These are phyloP conservation scores for Kingdonia uniflora DNA, from an alignment of 164 flowering plant genomes.

Conservation along the genomic window DNA sequence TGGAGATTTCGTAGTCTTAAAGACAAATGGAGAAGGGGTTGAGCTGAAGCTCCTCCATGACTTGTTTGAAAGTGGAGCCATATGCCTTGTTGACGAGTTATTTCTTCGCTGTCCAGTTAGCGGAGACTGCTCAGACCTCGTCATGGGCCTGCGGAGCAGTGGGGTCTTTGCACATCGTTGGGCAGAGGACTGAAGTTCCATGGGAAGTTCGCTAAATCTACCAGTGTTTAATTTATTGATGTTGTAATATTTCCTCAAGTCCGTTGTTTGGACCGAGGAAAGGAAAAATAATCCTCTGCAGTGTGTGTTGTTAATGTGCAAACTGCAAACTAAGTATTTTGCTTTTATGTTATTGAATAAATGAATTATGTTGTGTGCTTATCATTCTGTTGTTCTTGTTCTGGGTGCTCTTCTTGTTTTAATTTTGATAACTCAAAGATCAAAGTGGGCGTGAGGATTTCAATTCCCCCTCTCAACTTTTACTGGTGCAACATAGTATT, in stretches of 20 bases:
- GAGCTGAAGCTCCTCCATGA: slow-evolving; percentile 51
- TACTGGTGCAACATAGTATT: too few species aligned
- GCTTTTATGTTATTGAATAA: slow-evolving; percentile 1
- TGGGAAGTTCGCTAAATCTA: slow-evolving; percentile 3
- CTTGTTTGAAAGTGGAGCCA: slow-evolving; percentile 51
- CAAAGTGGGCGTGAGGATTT: too few species aligned
- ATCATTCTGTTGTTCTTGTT: too few species aligned
- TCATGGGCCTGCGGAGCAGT: slow-evolving; percentile 39
- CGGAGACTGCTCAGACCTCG: slow-evolving; percentile 41
- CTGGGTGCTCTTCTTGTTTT: too few species aligned
- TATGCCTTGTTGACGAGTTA: slow-evolving; percentile 81
- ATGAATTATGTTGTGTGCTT: background rate
- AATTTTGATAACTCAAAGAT: too few species aligned
- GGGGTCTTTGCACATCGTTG: slow-evolving; percentile 78
- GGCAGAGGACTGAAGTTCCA: slow-evolving; percentile 26
- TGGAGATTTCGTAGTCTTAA: slow-evolving; percentile 64
- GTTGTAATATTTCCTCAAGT: slow-evolving; percentile 6
- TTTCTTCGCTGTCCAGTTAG: slow-evolving; percentile 52
- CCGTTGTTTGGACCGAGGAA: slow-evolving; percentile 10
- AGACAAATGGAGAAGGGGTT: slow-evolving; percentile 48
- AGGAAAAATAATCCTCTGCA: slow-evolving; percentile 2
- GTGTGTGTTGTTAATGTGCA: slow-evolving; percentile 6
- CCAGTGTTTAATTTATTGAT: background rate
- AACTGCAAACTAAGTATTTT: slow-evolving; percentile 3
- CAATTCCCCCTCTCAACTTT: too few species aligned